Percentiles rank a stretch among this genome's conserved stretches.
Evolutionary conservation across 306 rosid genomes (phyloP).

Genomic region (Glycyrrhiza uralensis): DNA sequence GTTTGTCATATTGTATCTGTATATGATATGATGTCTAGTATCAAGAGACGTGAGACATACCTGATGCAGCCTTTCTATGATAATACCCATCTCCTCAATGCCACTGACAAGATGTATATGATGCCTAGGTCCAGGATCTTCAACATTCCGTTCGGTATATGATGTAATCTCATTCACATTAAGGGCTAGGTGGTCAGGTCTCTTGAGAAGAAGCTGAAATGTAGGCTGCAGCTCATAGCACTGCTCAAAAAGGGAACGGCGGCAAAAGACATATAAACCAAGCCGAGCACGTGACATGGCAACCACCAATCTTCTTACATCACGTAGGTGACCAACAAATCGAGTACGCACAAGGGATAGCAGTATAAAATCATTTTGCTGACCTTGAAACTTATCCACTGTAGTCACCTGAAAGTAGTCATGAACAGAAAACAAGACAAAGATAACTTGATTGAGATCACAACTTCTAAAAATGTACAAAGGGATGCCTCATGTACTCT

Average conservation of each 20-base stretch:
- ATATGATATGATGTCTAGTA: background rate
- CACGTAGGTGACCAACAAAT: conserved; percentile 96
- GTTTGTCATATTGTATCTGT: background rate
- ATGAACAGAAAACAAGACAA: conserved; percentile 13
- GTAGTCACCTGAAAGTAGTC: conserved; percentile 66
- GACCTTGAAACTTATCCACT: conserved; percentile 99
- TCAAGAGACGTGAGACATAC: conserved; percentile 38
- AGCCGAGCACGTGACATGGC: conserved; percentile 99
- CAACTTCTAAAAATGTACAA: background rate
- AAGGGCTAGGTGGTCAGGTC: conserved; percentile 83
- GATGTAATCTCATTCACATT: conserved; percentile 63
- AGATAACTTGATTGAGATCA: conserved; percentile 1
- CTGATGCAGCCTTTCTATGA: conserved; percentile 67
- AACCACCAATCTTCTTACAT: conserved; percentile 95
- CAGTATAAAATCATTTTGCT: conserved; percentile 94
- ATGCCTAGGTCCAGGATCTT: conserved; percentile 62
- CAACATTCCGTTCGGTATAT: conserved; percentile 62
- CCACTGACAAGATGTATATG: conserved; percentile 68
- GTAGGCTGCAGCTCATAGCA: conserved; percentile 97
- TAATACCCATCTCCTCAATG: conserved; percentile 75
- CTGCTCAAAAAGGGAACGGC: conserved; percentile 89
- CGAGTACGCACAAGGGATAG: conserved; percentile 92
- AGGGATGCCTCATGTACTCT: background rate
- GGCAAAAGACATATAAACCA: conserved; percentile 92
- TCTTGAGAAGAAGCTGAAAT: conserved; percentile 82